Conservation (phyloP, 441 rosid genomes). For the Pelargonium cotyledonis region DNA sequence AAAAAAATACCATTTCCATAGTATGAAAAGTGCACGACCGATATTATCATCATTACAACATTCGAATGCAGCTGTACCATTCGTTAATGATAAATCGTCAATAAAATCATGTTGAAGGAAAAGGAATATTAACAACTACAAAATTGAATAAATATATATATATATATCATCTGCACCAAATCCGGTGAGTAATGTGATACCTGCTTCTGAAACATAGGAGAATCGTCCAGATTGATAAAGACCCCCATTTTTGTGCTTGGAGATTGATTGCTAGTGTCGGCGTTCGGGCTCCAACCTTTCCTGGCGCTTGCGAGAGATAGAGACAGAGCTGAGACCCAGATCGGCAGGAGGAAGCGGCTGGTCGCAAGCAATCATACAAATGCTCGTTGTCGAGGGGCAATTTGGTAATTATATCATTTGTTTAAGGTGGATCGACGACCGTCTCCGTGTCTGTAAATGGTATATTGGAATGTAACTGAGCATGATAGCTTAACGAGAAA, state of each 20-base stretch:
- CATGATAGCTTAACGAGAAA: no score
- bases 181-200: slow-evolving; percentile 22
- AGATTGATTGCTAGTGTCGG: background rate
- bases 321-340: background rate
- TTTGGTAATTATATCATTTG: background rate
- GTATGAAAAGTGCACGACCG: background rate
- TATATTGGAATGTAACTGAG: no score
- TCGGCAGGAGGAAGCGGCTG: background rate
- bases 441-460: background rate
- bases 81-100: background rate
- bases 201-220: slow-evolving; percentile 85
- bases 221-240: slow-evolving; percentile 72
- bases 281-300: background rate
- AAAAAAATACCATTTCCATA: background rate
- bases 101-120: background rate
- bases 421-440: background rate
- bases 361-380: background rate
- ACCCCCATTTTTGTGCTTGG: slow-evolving; percentile 35
- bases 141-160: background rate
- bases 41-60: background rate
- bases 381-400: background rate
- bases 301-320: background rate
- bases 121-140: background rate
- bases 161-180: background rate
- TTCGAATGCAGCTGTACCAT: background rate